Evolutionary conservation across 2,329 filamentous ascomycete genomes (phyloP).

Genomic region (Aspergillus sp.): DNA sequence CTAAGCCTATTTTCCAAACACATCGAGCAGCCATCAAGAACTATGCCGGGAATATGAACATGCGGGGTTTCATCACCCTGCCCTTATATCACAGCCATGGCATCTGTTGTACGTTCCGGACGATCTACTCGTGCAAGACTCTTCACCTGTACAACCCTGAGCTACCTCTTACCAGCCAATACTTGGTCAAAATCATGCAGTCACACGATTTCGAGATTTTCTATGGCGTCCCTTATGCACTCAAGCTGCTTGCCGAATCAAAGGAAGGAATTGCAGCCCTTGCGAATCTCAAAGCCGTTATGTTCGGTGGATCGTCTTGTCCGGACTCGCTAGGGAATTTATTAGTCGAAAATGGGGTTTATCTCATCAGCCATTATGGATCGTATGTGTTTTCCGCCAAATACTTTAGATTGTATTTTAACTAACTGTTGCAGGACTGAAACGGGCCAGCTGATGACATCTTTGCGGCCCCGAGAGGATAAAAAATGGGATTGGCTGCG

Average conservation of each 20-base stretch:
- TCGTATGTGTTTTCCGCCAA: slow-evolving; percentile 41
- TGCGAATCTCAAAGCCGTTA: slow-evolving; percentile 51
- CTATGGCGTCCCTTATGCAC: slow-evolving; percentile 62
- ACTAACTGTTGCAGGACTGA: slow-evolving; percentile 50
- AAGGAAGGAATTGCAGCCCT: slow-evolving; percentile 54
- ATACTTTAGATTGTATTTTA: background rate
- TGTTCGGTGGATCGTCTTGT: slow-evolving; percentile 59
- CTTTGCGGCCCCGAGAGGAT: slow-evolving; percentile 54
- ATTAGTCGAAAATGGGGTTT: slow-evolving; percentile 54
- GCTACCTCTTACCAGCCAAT: slow-evolving; percentile 55
- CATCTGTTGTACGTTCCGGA: slow-evolving; percentile 55
- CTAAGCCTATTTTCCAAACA: slow-evolving; percentile 62
- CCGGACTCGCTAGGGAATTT: slow-evolving; percentile 60
- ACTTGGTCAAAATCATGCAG: slow-evolving; percentile 48
- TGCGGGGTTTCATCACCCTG: slow-evolving; percentile 55
- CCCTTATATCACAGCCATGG: slow-evolving; percentile 63
- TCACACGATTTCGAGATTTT: slow-evolving; percentile 53
- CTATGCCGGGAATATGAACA: slow-evolving; percentile 45
- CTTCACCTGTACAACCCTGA: slow-evolving; percentile 57
- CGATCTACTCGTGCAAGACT: slow-evolving; percentile 51
- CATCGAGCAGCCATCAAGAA: slow-evolving; percentile 54
- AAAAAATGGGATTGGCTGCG: slow-evolving; percentile 63
- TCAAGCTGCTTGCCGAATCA: slow-evolving; percentile 63
- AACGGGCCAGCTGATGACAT: slow-evolving; percentile 63
- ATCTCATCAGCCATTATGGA: slow-evolving; percentile 59